A percentile compares a stretch with the other conserved stretches of the same genome.
Evolutionary conservation across 225 moss, liverwort and hornwort species (phyloP).

Genomic region (Asterella californica): DNA sequence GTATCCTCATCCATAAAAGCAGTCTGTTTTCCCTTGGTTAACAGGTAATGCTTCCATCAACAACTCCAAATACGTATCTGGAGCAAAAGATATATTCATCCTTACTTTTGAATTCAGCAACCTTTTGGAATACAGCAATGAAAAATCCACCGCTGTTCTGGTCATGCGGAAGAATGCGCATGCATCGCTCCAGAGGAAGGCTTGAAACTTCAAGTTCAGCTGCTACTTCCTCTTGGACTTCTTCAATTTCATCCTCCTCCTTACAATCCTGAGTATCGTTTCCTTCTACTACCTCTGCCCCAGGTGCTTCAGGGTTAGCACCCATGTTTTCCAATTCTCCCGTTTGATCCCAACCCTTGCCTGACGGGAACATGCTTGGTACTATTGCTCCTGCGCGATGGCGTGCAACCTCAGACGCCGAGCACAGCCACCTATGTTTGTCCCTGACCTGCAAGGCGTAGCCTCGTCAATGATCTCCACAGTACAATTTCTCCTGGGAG

Average conservation of each 20-base stretch:
- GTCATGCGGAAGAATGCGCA: constrained; percentile 93
- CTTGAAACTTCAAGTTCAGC: constrained; percentile 64
- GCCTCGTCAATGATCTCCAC: neutral
- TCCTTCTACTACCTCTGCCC: constrained; percentile 8
- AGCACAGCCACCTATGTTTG: constrained; percentile 74
- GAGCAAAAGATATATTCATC: neutral
- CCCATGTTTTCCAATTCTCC: neutral
- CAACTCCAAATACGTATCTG: neutral
- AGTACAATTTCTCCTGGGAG: neutral
- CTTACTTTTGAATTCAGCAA: constrained; percentile 63
- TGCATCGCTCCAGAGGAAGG: constrained; percentile 80
- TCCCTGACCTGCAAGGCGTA: constrained; percentile 58
- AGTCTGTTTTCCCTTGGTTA: no score
- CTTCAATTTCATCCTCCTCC: constrained; percentile 42
- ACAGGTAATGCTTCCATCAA: neutral
- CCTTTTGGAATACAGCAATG: constrained; percentile 79
- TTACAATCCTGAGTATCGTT: constrained; percentile 5
- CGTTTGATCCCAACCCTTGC: constrained; percentile 65
- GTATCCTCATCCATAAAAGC: neutral
- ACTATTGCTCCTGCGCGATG: constrained; percentile 81
- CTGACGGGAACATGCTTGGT: constrained; percentile 91
- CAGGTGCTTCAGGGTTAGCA: neutral
- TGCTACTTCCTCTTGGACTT: constrained; percentile 47
- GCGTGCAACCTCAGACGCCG: constrained; percentile 66
- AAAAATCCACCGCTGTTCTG: constrained; percentile 95